These are phyloP conservation scores for Cymbopogon citratus DNA, from an alignment of 176 grass and related monocot genomes.

Conservation along the genomic window DNA sequence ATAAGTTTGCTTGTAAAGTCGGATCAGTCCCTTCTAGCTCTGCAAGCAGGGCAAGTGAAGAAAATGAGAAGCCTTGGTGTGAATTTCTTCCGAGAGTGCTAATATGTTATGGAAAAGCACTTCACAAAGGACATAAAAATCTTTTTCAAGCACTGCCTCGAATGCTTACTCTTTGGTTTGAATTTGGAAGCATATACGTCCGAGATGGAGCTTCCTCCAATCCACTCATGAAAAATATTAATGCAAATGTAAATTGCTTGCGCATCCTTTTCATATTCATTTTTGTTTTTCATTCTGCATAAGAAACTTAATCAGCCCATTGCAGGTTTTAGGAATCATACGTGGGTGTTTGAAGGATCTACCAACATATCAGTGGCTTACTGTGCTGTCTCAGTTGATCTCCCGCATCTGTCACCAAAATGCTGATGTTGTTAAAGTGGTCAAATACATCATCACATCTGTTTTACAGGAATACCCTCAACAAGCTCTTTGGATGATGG, in stretches of 20 bases:
- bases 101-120: slow-evolving; percentile 75
- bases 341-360: slow-evolving; percentile 84
- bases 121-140: slow-evolving; percentile 90
- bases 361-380: slow-evolving; percentile 94
- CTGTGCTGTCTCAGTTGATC: slow-evolving; percentile 94
- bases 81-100: slow-evolving; percentile 52
- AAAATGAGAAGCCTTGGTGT: slow-evolving; percentile 87
- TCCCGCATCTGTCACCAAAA: slow-evolving; percentile 94
- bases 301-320: slow-evolving; percentile 13
- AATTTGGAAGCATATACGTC: slow-evolving; percentile 87
- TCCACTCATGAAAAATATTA: slow-evolving; percentile 59
- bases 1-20: slow-evolving; percentile 49
- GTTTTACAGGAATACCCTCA: slow-evolving; percentile 88
- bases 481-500: slow-evolving; percentile 99
- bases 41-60: slow-evolving; percentile 47
- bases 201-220: slow-evolving; percentile 39
- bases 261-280: neutral
- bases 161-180: slow-evolving; percentile 91
- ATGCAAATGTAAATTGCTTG: slow-evolving; percentile 45
- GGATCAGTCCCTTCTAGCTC: slow-evolving; percentile 36
- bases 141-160: slow-evolving; percentile 92
- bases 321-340: slow-evolving; percentile 63
- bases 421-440: slow-evolving; percentile 56
- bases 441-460: slow-evolving; percentile 66
- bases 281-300: slow-evolving; percentile 19